Percentiles rank a stretch among this genome's conserved stretches.
phyloP scores from a whole-genome alignment of 805 yeast genomes.

The Ogataea chonburiensis region DNA sequence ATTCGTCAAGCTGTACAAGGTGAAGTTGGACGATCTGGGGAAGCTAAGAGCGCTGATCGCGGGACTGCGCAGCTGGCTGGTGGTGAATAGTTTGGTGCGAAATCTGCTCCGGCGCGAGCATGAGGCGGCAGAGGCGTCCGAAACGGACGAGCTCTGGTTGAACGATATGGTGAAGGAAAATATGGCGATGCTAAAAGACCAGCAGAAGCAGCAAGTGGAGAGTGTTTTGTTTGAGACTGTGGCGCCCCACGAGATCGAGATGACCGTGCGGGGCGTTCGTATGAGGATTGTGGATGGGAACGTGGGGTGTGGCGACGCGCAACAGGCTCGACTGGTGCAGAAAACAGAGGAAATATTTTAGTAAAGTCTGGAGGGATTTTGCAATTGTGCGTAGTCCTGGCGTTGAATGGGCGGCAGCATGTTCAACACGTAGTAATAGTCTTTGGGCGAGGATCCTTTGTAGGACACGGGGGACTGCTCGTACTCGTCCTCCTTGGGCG shows the following conservation, averaged over 20 bases:
- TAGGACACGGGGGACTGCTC: slow-evolving; percentile 5
- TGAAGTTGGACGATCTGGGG: slow-evolving; percentile 25
- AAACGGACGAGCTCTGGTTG: slow-evolving; percentile 17
- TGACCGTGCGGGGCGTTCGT: slow-evolving; percentile 12
- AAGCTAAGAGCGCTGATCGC: slow-evolving; percentile 20
- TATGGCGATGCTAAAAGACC: slow-evolving; percentile 2
- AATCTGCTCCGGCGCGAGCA: slow-evolving; percentile 18
- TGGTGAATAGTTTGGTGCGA: slow-evolving; percentile 25
- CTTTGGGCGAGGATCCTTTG: slow-evolving; percentile 8
- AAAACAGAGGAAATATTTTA: slow-evolving; percentile 18
- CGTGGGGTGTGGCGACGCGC: slow-evolving; percentile 1
- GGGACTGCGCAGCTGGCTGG: slow-evolving; percentile 30
- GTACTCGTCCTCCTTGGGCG: slow-evolving; percentile 6
- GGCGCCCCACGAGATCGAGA: slow-evolving; percentile 45
- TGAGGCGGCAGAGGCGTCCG: slow-evolving; percentile 1
- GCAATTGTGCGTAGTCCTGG: slow-evolving; percentile 10
- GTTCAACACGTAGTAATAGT: slow-evolving; percentile 12
- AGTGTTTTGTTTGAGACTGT: slow-evolving; percentile 20
- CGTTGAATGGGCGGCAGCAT: slow-evolving; percentile 18
- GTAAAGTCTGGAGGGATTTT: slow-evolving; percentile 5
- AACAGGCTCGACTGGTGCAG: not conserved
- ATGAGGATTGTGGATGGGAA: slow-evolving; percentile 19
- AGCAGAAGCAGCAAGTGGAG: not conserved
- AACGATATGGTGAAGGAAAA: slow-evolving; percentile 25
- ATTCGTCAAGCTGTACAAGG: slow-evolving; percentile 29